phyloP scores from a whole-genome alignment of 805 yeast genomes.

The Pichia paraexigua region DNA sequence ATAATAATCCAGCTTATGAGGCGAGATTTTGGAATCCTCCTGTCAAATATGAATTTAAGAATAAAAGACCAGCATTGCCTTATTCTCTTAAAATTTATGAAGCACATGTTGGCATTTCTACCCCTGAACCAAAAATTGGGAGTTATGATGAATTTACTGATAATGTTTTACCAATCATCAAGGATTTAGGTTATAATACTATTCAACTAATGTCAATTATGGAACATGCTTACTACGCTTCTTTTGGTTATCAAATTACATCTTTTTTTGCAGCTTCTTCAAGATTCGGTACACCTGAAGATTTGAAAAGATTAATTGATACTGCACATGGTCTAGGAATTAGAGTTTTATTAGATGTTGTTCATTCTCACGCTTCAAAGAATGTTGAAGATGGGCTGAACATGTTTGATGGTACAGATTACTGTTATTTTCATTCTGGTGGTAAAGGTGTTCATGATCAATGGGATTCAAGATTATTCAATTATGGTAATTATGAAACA shows the following conservation, averaged over 20 bases:
- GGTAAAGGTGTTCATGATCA: slow-evolving; percentile 78
- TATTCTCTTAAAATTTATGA: slow-evolving; percentile 72
- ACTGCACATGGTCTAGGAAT: slow-evolving; percentile 86
- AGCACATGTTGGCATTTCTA: slow-evolving; percentile 92
- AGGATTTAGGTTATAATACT: slow-evolving; percentile 81
- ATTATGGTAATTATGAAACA: slow-evolving; percentile 88
- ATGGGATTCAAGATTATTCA: slow-evolving; percentile 96
- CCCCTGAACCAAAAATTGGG: slow-evolving; percentile 82
- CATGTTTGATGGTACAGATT: slow-evolving; percentile 90
- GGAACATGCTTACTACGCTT: slow-evolving; percentile 98
- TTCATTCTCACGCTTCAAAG: slow-evolving; percentile 93
- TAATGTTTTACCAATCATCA: slow-evolving; percentile 76
- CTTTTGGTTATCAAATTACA: slow-evolving; percentile 96
- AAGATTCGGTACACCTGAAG: slow-evolving; percentile 93
- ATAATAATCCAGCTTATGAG: slow-evolving; percentile 50
- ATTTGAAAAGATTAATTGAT: slow-evolving; percentile 81
- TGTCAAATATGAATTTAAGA: slow-evolving; percentile 46
- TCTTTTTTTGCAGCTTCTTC: slow-evolving; percentile 87
- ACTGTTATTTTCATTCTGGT: slow-evolving; percentile 88
- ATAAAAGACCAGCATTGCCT: slow-evolving; percentile 53
- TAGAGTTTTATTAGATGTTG: slow-evolving; percentile 81
- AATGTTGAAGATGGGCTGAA: slow-evolving; percentile 92
- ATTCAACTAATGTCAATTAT: slow-evolving; percentile 95
- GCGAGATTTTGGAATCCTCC: slow-evolving; percentile 91
- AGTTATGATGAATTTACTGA: slow-evolving; percentile 77